Evolutionary conservation across 768 basidiomycete species (phyloP).

Genomic region (Baorangia bicolor): DNA sequence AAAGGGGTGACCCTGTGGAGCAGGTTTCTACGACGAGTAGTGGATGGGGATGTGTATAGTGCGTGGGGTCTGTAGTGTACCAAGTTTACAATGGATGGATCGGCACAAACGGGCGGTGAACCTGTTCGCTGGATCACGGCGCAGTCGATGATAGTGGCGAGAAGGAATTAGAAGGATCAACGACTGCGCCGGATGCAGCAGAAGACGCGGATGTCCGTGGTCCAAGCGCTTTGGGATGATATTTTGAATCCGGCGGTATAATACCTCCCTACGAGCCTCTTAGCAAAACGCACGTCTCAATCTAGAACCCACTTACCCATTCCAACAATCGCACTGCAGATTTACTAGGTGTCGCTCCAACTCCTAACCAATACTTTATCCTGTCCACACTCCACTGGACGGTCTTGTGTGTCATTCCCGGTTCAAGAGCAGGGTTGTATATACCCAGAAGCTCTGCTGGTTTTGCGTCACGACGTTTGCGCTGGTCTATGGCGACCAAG

Average conservation of each 20-base stretch:
- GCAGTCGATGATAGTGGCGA: neutral
- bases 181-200: neutral
- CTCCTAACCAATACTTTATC: slow-evolving; percentile 84
- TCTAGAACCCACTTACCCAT: slow-evolving; percentile 47
- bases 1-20: neutral
- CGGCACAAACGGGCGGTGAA: neutral
- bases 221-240: slow-evolving; percentile 41
- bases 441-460: slow-evolving; percentile 87
- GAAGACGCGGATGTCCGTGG: slow-evolving; percentile 9
- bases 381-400: slow-evolving; percentile 90
- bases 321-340: slow-evolving; percentile 75
- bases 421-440: slow-evolving; percentile 68
- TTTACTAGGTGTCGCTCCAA: slow-evolving; percentile 81
- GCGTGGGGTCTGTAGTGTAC: neutral
- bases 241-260: slow-evolving; percentile 55
- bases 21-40: slow-evolving; percentile 8
- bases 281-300: slow-evolving; percentile 2
- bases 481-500: slow-evolving; percentile 78
- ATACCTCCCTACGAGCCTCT: slow-evolving; percentile 53
- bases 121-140: slow-evolving; percentile 10
- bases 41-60: slow-evolving; percentile 1
- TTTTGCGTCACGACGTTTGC: slow-evolving; percentile 72
- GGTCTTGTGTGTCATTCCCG: slow-evolving; percentile 58
- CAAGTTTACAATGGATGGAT: neutral
- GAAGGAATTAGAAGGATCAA: neutral